A percentile compares a stretch with the other conserved stretches of the same genome.
Evolutionary conservation across 192 early-diverging fungal genomes (phyloP).

Genomic region (Podila clonocystis): DNA sequence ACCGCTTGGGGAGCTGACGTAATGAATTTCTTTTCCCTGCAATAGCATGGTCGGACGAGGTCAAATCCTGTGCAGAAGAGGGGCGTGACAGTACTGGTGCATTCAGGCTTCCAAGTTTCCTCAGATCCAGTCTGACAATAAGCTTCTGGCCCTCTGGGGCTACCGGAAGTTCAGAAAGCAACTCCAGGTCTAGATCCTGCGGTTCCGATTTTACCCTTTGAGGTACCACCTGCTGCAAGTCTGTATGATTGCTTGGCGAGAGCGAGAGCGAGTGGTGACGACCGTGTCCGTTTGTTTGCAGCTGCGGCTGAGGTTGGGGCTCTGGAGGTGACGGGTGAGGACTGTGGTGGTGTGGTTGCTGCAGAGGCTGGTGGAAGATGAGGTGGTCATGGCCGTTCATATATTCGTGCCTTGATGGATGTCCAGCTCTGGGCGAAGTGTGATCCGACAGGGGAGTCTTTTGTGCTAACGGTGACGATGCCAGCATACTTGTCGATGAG

Average conservation of each 20-base stretch:
- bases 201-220: background rate
- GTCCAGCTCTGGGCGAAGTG: background rate
- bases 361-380: background rate
- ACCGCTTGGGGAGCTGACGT: too few relatives aligned
- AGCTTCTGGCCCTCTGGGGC: slow-evolving; percentile 5
- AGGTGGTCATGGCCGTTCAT: background rate
- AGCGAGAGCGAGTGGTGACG: background rate
- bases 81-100: background rate
- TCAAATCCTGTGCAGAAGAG: background rate
- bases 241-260: background rate
- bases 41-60: too few relatives aligned
- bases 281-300: background rate
- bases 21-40: too few relatives aligned
- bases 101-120: slow-evolving; percentile 17
- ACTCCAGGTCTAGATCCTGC: background rate
- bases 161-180: background rate
- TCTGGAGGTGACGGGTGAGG: background rate
- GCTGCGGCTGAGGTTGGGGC: background rate
- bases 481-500: background rate
- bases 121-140: slow-evolving; percentile 31
- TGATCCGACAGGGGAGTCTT: background rate
- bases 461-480: background rate
- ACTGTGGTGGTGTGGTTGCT: background rate
- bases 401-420: background rate
- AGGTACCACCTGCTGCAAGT: background rate